These are phyloP conservation scores for Millerozyma acaciae DNA, from an alignment of 805 yeast species.

Conservation along the genomic window DNA sequence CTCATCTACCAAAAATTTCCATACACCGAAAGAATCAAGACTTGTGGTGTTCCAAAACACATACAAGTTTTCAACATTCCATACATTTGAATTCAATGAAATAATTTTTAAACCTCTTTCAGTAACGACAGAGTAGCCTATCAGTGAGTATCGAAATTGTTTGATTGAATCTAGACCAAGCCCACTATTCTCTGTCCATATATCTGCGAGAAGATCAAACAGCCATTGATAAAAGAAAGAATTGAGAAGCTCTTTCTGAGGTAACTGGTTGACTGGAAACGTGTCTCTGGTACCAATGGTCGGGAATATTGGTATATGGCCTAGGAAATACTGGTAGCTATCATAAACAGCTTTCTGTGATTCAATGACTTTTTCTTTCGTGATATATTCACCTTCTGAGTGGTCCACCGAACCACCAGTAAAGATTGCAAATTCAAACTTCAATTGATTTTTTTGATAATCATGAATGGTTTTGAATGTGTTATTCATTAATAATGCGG, in stretches of 20 bases:
- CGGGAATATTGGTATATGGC: conserved; percentile 3
- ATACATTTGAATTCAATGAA: conserved; percentile 11
- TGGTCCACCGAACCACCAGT: conserved; percentile 4
- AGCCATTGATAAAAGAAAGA: conserved; percentile 1
- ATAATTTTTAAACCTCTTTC: conserved; percentile 15
- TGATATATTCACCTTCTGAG: neutral
- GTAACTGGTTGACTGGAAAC: conserved; percentile 4
- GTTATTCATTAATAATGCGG: conserved; percentile 5
- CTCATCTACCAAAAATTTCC: conserved; percentile 8
- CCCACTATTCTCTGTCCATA: conserved; percentile 5
- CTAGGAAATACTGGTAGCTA: conserved; percentile 1
- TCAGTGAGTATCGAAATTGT: conserved; percentile 1
- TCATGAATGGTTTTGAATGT: conserved; percentile 4
- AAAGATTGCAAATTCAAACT: conserved; percentile 3
- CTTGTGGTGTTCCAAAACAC: conserved; percentile 6
- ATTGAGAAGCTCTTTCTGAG: conserved; percentile 1
- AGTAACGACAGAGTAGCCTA: conserved; percentile 4
- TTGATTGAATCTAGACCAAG: neutral
- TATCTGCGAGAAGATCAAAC: conserved; percentile 4
- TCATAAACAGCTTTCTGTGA: conserved; percentile 1
- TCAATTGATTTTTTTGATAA: conserved; percentile 4
- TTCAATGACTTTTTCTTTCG: neutral
- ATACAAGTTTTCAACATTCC: conserved; percentile 7
- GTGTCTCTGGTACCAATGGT: conserved; percentile 5
- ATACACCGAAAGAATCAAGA: conserved; percentile 5